Evolutionary conservation across 164 flowering plant species (phyloP), one percentile per base, ranked within the genome.

Genomic region (Nymphaea colorata): DNA sequence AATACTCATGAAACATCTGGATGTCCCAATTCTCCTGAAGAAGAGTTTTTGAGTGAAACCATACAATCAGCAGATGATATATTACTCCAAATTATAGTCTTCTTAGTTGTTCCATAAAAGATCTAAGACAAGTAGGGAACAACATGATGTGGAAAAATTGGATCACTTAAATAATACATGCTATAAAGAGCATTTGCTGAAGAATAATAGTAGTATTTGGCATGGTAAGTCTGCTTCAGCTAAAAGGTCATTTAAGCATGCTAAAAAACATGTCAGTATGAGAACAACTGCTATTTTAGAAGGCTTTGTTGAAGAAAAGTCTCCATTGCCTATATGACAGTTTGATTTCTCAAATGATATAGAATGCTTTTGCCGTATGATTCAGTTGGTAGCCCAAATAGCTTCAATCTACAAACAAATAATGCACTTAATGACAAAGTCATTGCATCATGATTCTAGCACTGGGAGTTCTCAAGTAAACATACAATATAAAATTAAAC

Each of bases 321-420:
- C 96, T 44, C 87, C 89, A 4, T 69, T 93, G 59, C 97, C 95
- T 66, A 85, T 91, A 44, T 89, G 81, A 77, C 97, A 87, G 77
- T 84, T 93, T 81, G 96, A 93, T 71, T 89, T 93, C 74, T 78
- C 78, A 18, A 71, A 55, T 43, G 97, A 91, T 71, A 81, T 64
- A 75, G 44, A 76, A 45, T 64, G 64, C n/a, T 42, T 42, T 59
- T 44, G 43, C 12, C 55, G 67, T 47, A 25, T 25, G 36, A 25
- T 25, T 25, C 1, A 25, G 36, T 1, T 25, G 0, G 36, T 25
- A 25, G 0, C 1, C 36, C 36, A 25, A 25, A 25, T 25, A 25
- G 36, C 1, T 1, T 25, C 36, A 25, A 0, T 25, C 36, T 25
- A 25, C 0, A 25, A 25, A 1, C 36, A 25, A 25, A 25, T 25